These are phyloP conservation scores for Cajanus cajan DNA, from an alignment of 306 rosid genomes.

Conservation along the genomic window DNA sequence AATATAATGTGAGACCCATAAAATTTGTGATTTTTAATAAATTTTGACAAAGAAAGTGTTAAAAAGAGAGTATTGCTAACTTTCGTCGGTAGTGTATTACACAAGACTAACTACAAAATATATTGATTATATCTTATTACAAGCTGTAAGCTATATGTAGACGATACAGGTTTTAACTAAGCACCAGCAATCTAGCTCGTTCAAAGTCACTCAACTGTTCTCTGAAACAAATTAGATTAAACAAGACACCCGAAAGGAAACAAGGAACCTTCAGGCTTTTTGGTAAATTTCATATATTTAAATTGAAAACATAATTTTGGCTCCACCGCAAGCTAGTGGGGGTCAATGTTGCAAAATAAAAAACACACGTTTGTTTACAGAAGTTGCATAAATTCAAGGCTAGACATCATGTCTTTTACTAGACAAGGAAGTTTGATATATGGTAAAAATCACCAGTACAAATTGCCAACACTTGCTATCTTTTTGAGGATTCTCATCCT, in stretches of 20 bases:
- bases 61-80: too few relatives aligned
- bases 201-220: neutral
- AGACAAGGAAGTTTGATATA: neutral
- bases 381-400: neutral
- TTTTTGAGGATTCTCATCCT: neutral
- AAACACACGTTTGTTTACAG: neutral
- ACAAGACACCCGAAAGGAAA: neutral
- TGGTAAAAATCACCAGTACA: neutral
- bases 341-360: neutral
- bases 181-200: neutral
- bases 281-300: neutral
- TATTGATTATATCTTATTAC: neutral
- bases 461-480: neutral
- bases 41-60: too few relatives aligned
- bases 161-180: neutral
- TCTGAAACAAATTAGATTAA: neutral
- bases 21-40: too few relatives aligned
- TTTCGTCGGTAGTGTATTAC: neutral
- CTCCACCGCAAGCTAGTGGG: neutral
- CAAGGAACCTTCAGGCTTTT: neutral
- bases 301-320: neutral
- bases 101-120: neutral
- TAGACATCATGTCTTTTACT: neutral
- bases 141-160: neutral
- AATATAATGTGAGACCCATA: too few relatives aligned